Conservation (phyloP, 805 yeast genomes). For the Yarrowia yakushimensis region DNA sequence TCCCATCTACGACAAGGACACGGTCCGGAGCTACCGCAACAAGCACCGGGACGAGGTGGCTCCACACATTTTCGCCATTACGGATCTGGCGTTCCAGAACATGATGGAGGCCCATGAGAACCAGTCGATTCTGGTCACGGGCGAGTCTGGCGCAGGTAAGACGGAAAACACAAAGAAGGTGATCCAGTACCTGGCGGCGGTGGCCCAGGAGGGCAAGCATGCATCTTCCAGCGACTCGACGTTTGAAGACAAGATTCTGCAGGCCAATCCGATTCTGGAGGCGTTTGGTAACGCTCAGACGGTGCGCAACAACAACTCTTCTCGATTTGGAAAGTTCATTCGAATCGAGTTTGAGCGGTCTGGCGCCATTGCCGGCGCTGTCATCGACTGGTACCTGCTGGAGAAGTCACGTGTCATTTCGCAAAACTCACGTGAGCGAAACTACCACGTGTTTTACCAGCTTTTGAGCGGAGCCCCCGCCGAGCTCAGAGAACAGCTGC, state of each 20-base stretch:
- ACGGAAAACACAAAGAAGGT: slow-evolving; percentile 96
- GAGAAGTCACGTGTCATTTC: slow-evolving; percentile 90
- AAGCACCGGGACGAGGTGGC: slow-evolving; percentile 46
- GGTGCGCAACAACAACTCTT: slow-evolving; percentile 86
- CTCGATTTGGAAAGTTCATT: slow-evolving; percentile 94
- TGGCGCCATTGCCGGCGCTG: slow-evolving; percentile 78
- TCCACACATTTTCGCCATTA: slow-evolving; percentile 90
- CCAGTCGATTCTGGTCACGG: slow-evolving; percentile 94
- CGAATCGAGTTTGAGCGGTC: slow-evolving; percentile 67
- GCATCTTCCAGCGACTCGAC: slow-evolving; percentile 34
- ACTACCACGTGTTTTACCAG: slow-evolving; percentile 92
- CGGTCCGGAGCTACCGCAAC: slow-evolving; percentile 54
- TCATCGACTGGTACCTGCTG: slow-evolving; percentile 87
- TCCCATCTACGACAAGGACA: slow-evolving; percentile 62
- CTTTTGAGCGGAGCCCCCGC: slow-evolving; percentile 62
- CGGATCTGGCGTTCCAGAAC: slow-evolving; percentile 80
- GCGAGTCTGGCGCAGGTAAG: slow-evolving; percentile 98
- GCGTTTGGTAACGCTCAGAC: slow-evolving; percentile 98
- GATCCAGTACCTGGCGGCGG: slow-evolving; percentile 82
- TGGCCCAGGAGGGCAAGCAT: slow-evolving; percentile 45
- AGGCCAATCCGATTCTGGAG: slow-evolving; percentile 93
- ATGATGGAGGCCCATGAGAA: slow-evolving; percentile 64
- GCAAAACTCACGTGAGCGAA: slow-evolving; percentile 75
- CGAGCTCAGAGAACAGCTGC: slow-evolving; percentile 37
- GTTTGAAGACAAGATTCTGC: slow-evolving; percentile 80